These are phyloP conservation scores for Epichloe brachyelytri DNA, from an alignment of 2,329 filamentous ascomycete species.

Conservation along the genomic window DNA sequence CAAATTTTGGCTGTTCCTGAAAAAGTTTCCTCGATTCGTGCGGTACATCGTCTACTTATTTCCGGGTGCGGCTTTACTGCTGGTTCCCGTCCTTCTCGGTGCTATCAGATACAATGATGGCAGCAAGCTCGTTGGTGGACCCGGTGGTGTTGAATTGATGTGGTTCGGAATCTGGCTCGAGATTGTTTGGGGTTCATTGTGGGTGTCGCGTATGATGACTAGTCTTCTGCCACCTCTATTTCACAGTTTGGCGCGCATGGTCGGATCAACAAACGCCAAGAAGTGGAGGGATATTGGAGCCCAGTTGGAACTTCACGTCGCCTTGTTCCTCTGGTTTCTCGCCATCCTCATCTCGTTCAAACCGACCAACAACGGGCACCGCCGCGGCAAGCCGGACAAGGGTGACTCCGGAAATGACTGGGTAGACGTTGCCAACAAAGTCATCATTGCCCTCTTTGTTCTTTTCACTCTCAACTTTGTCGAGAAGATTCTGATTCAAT, in stretches of 20 bases:
- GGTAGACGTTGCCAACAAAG: conserved; percentile 71
- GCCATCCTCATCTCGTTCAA: conserved; percentile 76
- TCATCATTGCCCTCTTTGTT: conserved; percentile 77
- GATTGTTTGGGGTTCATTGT: conserved; percentile 82
- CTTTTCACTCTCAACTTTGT: conserved; percentile 67
- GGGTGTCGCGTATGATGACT: conserved; percentile 53
- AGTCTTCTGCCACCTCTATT: conserved; percentile 36
- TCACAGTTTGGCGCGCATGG: conserved; percentile 49
- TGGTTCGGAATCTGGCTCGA: conserved; percentile 97
- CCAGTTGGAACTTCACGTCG: conserved; percentile 72
- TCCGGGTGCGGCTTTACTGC: conserved; percentile 30
- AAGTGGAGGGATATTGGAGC: conserved; percentile 88
- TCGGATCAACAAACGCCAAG: conserved; percentile 72
- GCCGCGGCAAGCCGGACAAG: conserved; percentile 20
- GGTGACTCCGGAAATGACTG: conserved; percentile 46
- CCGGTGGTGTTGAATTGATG: conserved; percentile 63
- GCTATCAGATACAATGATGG: conserved; percentile 24
- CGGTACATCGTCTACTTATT: conserved; percentile 36
- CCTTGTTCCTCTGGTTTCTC: conserved; percentile 85
- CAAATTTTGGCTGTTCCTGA: conserved; percentile 31
- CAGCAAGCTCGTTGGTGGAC: conserved; percentile 39
- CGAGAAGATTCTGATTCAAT: conserved; percentile 88
- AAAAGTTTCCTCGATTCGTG: conserved; percentile 36
- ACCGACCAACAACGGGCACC: conserved; percentile 59
- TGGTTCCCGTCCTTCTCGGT: conserved; percentile 34